A percentile compares a stretch with the other conserved stretches of the same genome.
Evolutionary conservation across 345 rosid species (phyloP).

Genomic region (Salix suchowensis): DNA sequence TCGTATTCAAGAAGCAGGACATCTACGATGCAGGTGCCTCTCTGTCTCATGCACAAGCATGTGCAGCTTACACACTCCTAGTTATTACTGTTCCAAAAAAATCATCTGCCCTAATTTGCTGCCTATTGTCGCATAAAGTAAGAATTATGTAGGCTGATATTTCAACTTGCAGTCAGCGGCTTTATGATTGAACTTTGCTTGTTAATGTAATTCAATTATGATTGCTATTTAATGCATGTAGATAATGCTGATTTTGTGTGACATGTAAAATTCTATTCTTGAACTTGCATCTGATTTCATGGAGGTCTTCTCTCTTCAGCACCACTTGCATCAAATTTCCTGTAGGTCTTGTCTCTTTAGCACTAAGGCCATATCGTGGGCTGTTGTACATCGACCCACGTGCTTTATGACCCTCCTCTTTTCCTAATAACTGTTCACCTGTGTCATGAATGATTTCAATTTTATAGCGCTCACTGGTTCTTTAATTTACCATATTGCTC

Average conservation of each 20-base stretch:
- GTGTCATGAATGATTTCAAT: not conserved
- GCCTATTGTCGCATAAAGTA: too few relatives aligned
- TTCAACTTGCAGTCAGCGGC: not conserved
- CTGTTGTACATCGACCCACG: too few relatives aligned
- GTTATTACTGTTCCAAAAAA: not conserved
- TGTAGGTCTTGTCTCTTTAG: not conserved
- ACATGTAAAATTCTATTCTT: not conserved
- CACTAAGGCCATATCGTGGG: not conserved
- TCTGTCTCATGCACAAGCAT: too few relatives aligned
- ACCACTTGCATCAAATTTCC: not conserved
- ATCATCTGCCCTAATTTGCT: not conserved
- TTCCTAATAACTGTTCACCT: not conserved
- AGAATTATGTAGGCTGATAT: not conserved
- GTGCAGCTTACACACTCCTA: not conserved
- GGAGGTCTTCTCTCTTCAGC: not conserved
- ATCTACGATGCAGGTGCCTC: slow-evolving; percentile 39
- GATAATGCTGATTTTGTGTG: slow-evolving; percentile 2
- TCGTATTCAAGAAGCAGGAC: slow-evolving; percentile 35
- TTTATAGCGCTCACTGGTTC: not conserved
- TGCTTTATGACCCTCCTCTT: not conserved
- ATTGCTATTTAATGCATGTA: not conserved
- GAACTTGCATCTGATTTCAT: not conserved
- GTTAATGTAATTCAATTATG: not conserved
- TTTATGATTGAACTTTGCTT: not conserved
- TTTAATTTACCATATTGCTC: not conserved